Conservation (phyloP, 2,329 filamentous ascomycete species). For the Sporothrix schenckii region DNA sequence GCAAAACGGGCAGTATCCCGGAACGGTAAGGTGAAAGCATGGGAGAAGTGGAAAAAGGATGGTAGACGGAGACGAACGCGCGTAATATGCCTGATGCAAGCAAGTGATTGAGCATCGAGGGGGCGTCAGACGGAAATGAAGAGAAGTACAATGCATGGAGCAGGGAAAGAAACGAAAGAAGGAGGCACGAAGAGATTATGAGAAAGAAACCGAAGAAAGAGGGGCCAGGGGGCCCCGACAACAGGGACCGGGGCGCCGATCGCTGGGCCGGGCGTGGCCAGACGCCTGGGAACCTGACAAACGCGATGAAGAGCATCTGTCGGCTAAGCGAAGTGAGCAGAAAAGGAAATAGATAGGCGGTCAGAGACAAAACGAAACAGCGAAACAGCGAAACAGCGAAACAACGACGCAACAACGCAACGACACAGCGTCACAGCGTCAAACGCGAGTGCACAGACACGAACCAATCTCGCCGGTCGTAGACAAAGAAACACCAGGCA, state of each 20-base stretch:
- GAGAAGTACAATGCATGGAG: no score
- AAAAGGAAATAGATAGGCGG: not conserved
- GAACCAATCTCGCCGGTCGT: no score
- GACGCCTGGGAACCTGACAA: not conserved
- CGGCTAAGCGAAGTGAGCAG: not conserved
- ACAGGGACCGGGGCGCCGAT: slow-evolving; percentile 10
- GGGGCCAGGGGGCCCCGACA: not conserved
- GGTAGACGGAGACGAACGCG: not conserved
- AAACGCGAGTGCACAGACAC: not conserved
- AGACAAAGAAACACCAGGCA: no score
- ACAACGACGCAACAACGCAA: no score
- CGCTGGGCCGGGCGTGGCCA: not conserved
- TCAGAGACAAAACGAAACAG: not conserved
- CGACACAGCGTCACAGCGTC: not conserved
- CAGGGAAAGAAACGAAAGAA: not conserved
- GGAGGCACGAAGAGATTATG: not conserved
- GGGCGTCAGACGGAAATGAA: not conserved
- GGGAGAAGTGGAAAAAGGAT: slow-evolving; percentile 1
- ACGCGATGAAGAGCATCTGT: not conserved
- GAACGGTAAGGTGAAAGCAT: slow-evolving; percentile 1
- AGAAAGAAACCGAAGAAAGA: not conserved
- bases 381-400: no score
- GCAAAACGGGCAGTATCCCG: not conserved
- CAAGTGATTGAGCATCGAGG: not conserved
- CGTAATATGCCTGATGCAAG: slow-evolving; percentile 1